Conservation (phyloP, 345 rosid genomes). For the Boechera divaricarpa region DNA sequence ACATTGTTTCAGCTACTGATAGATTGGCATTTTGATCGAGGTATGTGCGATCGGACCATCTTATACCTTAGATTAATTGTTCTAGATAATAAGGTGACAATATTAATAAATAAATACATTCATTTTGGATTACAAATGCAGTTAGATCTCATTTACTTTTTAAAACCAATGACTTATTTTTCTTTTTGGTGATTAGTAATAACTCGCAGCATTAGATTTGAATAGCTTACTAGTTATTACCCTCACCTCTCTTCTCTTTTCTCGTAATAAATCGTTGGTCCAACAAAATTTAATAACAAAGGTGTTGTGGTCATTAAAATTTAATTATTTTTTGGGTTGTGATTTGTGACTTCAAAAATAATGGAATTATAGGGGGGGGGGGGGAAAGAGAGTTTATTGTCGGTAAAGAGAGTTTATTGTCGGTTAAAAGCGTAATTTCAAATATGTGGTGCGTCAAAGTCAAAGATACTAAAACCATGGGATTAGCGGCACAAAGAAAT, state of each 20-base stretch:
- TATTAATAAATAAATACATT: background rate
- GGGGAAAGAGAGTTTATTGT: background rate
- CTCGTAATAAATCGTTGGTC: slow-evolving; percentile 22
- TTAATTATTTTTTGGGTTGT: background rate
- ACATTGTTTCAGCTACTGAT: too few relatives aligned
- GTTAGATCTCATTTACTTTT: slow-evolving; percentile 1
- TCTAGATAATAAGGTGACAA: background rate
- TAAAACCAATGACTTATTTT: background rate
- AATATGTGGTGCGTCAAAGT: slow-evolving; percentile 40
- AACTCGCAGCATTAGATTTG: slow-evolving; percentile 15
- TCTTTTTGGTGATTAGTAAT: slow-evolving; percentile 14
- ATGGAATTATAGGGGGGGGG: too few relatives aligned
- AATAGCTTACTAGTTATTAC: slow-evolving; percentile 22
- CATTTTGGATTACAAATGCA: background rate
- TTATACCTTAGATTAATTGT: background rate
- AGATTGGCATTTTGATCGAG: background rate
- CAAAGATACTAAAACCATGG: slow-evolving; percentile 43
- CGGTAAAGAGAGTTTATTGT: slow-evolving; percentile 28
- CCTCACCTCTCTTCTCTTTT: background rate
- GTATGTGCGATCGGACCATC: background rate
- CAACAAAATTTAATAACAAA: slow-evolving; percentile 12
- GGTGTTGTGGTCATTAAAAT: background rate
- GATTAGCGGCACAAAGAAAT: slow-evolving; percentile 38
- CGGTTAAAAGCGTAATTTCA: slow-evolving; percentile 36
- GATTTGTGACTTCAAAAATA: background rate